Evolutionary conservation across 345 rosid species (phyloP), one percentile per base, ranked within the genome.

Genomic region (Eucalyptus dawsonii): DNA sequence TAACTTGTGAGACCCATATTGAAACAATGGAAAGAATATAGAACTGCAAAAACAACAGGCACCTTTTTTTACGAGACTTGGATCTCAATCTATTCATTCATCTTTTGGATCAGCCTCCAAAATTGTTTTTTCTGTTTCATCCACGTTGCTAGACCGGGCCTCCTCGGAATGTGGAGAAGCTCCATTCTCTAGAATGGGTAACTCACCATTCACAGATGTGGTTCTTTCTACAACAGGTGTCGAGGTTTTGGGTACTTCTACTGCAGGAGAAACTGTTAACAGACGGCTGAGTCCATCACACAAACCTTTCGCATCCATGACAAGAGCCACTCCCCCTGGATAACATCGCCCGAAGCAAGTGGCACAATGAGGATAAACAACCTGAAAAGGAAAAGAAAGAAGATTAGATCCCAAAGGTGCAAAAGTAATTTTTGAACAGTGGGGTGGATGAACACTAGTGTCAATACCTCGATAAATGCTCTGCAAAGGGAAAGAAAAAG

Each of bases 291-390:
- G 86, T 88, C 99, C 97, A 7, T 95, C 96, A 72, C 93, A 95
- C 62, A 93, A 89, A 67, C 90, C 93, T 93, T 98, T 96, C 7
- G 97, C 97, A 69, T 97, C 97, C 96, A 94, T 93, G 60, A 98
- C 88, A 42, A 98, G 92, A 47, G 92, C 94, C 81, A 93, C 93
- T 89, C 97, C 99, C n/a, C 98, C 97, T 4, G 96, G 96, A 91
- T 96, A 97, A 92, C 99, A 98, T 69, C 99, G 96, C 22, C 97
- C 99, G 34, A 96, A 98, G 94, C 99, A 97, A 81, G 96, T 92
- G 29, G 98, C 97, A 44, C 97, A 94, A 90, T 97, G 96, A 40
- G 97, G 97, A 90, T 93, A 95, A 34, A 94, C 98, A 89, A 98
- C 97, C 99, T 98, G 91, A 69, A 83, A 88, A 87, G 13, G 76